Evolutionary conservation across 2,329 filamentous ascomycete genomes (phyloP).

Genomic region (Exophiala sp.): DNA sequence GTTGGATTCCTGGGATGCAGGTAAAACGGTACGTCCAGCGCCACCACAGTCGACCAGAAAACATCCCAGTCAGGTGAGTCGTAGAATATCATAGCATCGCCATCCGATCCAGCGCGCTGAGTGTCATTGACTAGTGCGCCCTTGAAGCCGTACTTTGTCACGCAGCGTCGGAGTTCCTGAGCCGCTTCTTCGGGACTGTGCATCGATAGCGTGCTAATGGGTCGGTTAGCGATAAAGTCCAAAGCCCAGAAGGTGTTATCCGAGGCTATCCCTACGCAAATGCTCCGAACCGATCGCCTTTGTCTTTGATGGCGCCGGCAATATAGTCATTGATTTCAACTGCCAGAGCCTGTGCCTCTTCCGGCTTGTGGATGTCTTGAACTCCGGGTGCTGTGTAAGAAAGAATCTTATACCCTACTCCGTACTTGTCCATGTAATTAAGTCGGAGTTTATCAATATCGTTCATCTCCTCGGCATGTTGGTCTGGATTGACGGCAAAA

Average conservation of each 20-base stretch:
- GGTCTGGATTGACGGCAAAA: constrained; percentile 58
- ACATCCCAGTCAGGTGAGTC: constrained; percentile 58
- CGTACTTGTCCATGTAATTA: constrained; percentile 28
- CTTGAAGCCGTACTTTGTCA: constrained; percentile 58
- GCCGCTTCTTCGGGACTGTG: constrained; percentile 41
- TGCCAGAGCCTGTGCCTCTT: constrained; percentile 29
- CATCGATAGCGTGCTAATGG: constrained; percentile 38
- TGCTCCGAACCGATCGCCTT: constrained; percentile 40
- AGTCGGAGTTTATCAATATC: constrained; percentile 22
- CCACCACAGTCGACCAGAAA: constrained; percentile 28
- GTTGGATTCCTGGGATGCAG: constrained; percentile 39
- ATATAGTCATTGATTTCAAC: constrained; percentile 32
- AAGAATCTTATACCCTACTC: constrained; percentile 31
- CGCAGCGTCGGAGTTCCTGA: constrained; percentile 43
- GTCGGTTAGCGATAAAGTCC: not conserved
- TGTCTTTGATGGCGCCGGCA: constrained; percentile 24
- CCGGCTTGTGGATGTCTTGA: constrained; percentile 29
- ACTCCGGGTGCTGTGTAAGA: constrained; percentile 32
- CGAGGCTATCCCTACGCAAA: constrained; percentile 32
- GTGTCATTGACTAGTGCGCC: constrained; percentile 62
- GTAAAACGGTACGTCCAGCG: constrained; percentile 30
- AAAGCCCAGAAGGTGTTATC: not conserved
- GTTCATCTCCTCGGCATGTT: constrained; percentile 56
- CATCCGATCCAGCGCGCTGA: constrained; percentile 56
- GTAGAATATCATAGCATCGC: constrained; percentile 63